Evolutionary conservation across 306 rosid species (phyloP), one percentile per base, ranked within the genome.

Genomic region (Oxytropis ochrocephala): DNA sequence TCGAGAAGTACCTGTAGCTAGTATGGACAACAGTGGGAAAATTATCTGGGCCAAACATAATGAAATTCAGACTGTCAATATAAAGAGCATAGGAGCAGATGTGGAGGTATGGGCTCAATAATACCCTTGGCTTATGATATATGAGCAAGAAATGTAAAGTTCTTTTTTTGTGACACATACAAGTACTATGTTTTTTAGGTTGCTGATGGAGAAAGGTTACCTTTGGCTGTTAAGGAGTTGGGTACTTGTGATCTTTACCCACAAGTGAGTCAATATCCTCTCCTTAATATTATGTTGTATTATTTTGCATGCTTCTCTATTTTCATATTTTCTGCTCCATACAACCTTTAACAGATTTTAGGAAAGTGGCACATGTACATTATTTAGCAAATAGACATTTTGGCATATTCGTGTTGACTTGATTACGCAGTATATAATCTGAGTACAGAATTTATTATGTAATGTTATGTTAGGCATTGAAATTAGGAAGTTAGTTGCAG

Each of bases 161-260:
- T 73, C 44, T 65, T 39, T 62, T 58, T 68, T 41, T 39, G 50
- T 78, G 59, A 75, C 73, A 43, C 61, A 11, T 59, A 29, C 49
- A 36, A 52, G 57, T 57, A 59, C 74, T 72, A 74, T 81, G 73
- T 65, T 75, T 81, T 53, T 69, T 72, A 94, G 99, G 89, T 85
- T 81, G 88, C 95, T 54, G 97, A 94, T 69, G 99, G 99, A 78
- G 99, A 94, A 85, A 89, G 99, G 75, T 79, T 94, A 60, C 97
- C 99, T 63, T 84, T 94, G 90, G 96, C 91, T 36, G 96, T 94
- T 74, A 94, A 94, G 89, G 99, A 94, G 85, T 79, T 94, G 95
- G 99, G 99, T 14, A 94, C 89, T 21, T 94, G 99, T 62, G 99
- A 94, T 80, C 97, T 94, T 77, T 94, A 94, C 83, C 99, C 99